phyloP scores from a whole-genome alignment of 768 basidiomycete species.

The Hypsizygus marmoreus region DNA sequence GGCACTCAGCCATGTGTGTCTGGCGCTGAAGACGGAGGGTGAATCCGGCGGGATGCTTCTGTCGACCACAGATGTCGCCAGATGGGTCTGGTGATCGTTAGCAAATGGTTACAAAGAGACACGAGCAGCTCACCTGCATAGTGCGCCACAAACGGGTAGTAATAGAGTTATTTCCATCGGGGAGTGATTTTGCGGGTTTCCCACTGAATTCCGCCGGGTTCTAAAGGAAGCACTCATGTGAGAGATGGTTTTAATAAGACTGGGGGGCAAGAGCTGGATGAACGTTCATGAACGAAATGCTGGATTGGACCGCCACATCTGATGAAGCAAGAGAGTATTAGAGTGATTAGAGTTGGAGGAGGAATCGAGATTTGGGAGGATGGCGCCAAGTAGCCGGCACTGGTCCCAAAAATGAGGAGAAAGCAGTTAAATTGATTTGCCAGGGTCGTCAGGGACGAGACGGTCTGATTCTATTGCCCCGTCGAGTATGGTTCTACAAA shows the following conservation, averaged over 20 bases:
- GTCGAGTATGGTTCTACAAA: constrained; percentile 2
- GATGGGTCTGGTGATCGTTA: not conserved
- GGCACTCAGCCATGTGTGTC: no score
- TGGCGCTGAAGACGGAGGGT: no score
- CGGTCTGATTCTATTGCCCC: constrained; percentile 8
- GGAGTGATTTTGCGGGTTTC: constrained; percentile 17
- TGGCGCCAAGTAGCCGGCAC: constrained; percentile 4
- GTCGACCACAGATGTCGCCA: no score
- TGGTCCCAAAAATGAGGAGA: constrained; percentile 16
- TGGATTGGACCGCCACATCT: constrained; percentile 8
- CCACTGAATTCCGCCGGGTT: constrained; percentile 21
- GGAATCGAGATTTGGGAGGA: constrained; percentile 39
- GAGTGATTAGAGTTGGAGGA: constrained; percentile 52
- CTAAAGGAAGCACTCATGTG: constrained; percentile 16
- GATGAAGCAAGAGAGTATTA: constrained; percentile 46
- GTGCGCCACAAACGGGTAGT: constrained; percentile 18
- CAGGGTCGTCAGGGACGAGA: constrained; percentile 12
- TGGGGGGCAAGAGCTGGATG: not conserved
- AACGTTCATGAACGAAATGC: not conserved
- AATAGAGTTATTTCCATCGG: constrained; percentile 18
- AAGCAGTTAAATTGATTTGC: constrained; percentile 25
- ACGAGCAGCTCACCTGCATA: constrained; percentile 2
- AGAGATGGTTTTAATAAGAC: constrained; percentile 3
- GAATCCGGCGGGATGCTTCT: no score
- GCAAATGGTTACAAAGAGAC: not conserved